Conservation (phyloP, 805 yeast genomes). For the Helenozyma rhizophorensis region DNA sequence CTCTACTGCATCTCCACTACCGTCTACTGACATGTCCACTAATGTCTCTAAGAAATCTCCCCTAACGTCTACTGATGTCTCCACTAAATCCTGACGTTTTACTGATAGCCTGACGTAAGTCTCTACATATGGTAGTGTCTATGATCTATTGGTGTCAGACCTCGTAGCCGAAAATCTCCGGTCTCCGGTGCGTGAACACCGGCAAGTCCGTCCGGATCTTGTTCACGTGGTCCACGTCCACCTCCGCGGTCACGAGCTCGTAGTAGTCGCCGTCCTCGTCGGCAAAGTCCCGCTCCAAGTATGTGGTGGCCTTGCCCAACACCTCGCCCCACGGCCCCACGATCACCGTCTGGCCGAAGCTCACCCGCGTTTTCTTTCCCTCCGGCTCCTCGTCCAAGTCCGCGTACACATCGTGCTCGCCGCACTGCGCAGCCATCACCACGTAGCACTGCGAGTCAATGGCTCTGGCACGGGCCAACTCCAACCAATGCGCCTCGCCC, state of each 20-base stretch:
- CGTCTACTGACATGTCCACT: too few relatives aligned
- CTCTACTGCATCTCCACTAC: too few relatives aligned
- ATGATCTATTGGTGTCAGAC: slow-evolving; percentile 14
- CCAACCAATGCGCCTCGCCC: slow-evolving; percentile 88
- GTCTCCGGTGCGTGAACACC: slow-evolving; percentile 65
- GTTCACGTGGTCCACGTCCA: slow-evolving; percentile 49
- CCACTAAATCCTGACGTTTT: too few relatives aligned
- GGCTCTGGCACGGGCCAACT: slow-evolving; percentile 78
- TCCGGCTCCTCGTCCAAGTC: slow-evolving; percentile 24
- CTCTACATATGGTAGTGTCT: too few relatives aligned
- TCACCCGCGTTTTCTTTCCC: slow-evolving; percentile 44
- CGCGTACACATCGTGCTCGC: slow-evolving; percentile 57
- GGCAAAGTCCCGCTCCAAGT: slow-evolving; percentile 19
- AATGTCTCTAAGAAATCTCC: too few relatives aligned
- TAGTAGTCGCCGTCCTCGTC: slow-evolving; percentile 35
- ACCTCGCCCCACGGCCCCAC: slow-evolving; percentile 92
- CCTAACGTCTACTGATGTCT: too few relatives aligned
- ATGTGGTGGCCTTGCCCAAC: slow-evolving; percentile 45
- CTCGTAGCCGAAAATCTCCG: slow-evolving; percentile 46
- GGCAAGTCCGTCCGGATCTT: slow-evolving; percentile 71
- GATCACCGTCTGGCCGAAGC: slow-evolving; percentile 83
- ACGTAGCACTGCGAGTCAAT: slow-evolving; percentile 85
- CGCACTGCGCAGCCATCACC: slow-evolving; percentile 85
- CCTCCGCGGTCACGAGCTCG: slow-evolving; percentile 55
- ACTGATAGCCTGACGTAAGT: too few relatives aligned